phyloP scores from a whole-genome alignment of 495 filamentous ascomycete species.

The Evernia prunastri region DNA sequence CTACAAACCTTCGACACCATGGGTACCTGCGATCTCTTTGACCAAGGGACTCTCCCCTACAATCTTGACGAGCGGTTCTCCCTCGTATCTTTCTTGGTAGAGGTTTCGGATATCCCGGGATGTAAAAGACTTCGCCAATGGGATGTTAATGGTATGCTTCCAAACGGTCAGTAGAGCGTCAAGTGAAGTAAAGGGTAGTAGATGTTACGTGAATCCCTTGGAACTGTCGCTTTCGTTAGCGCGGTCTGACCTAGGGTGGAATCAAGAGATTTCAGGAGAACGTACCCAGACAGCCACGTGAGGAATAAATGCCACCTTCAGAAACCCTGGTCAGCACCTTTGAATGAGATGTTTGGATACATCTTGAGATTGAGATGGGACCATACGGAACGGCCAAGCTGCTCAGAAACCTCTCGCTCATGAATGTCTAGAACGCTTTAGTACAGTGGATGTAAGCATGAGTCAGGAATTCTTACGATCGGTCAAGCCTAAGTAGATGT shows the following conservation, averaged over 20 bases:
- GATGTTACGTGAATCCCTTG: conserved; percentile 66
- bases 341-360: neutral
- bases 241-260: neutral
- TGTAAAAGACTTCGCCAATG: conserved; percentile 74
- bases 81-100: conserved; percentile 93
- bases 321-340: neutral
- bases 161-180: neutral
- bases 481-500: conserved; percentile 44
- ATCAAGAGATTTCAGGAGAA: neutral
- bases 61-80: conserved; percentile 89
- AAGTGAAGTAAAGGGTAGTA: neutral
- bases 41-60: conserved; percentile 81
- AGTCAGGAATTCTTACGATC: conserved; percentile 41
- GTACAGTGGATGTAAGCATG: neutral
- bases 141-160: conserved; percentile 77
- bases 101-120: conserved; percentile 88
- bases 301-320: conserved; percentile 78
- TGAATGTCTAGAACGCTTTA: conserved; percentile 56
- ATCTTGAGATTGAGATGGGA: neutral
- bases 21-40: conserved; percentile 81
- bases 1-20: conserved; percentile 60
- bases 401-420: conserved; percentile 79
- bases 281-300: conserved; percentile 75
- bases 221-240: conserved; percentile 47
- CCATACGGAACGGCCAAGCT: conserved; percentile 50